Conservation (phyloP, 371 early-diverging fungal genomes). For the Thermomucor indicae-seudaticae region DNA sequence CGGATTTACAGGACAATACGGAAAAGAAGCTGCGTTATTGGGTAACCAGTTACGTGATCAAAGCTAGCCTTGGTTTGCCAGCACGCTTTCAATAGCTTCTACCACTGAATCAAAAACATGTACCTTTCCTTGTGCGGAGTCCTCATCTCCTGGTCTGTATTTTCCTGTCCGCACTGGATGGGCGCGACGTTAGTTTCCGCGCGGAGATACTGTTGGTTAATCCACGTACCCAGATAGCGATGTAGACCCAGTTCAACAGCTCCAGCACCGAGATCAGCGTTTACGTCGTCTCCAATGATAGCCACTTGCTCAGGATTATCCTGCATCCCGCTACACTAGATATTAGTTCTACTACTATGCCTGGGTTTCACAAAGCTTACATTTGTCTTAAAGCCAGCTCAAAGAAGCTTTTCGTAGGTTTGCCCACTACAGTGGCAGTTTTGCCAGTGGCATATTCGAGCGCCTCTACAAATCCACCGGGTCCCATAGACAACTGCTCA, state of each 20-base stretch:
- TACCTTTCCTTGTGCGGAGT: conserved; percentile 9
- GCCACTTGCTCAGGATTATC: conserved; percentile 51
- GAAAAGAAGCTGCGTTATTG: not conserved
- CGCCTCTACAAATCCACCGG: conserved; percentile 83
- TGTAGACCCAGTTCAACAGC: conserved; percentile 67
- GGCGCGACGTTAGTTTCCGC: not conserved
- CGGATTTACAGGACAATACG: too few species aligned
- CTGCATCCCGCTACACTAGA: conserved; percentile 16
- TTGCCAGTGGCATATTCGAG: conserved; percentile 73
- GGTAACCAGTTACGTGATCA: too few species aligned
- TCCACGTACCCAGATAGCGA: conserved; percentile 56
- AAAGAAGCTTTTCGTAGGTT: conserved; percentile 74
- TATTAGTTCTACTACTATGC: not conserved
- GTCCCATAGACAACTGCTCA: conserved; percentile 70
- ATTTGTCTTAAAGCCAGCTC: conserved; percentile 71
- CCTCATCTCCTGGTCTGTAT: conserved; percentile 71
- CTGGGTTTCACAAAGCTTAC: conserved; percentile 19
- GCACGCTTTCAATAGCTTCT: conserved; percentile 34
- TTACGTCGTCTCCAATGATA: conserved; percentile 85
- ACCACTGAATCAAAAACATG: conserved; percentile 36
- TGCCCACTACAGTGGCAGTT: conserved; percentile 75
- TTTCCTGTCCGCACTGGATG: conserved; percentile 75
- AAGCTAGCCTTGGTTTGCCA: conserved; percentile 5
- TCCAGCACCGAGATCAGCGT: conserved; percentile 75
- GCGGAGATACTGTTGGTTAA: not conserved